Evolutionary conservation across 2,329 filamentous ascomycete genomes (phyloP), one percentile per base, ranked within the genome.

Genomic region (Aureobasidium sp.): DNA sequence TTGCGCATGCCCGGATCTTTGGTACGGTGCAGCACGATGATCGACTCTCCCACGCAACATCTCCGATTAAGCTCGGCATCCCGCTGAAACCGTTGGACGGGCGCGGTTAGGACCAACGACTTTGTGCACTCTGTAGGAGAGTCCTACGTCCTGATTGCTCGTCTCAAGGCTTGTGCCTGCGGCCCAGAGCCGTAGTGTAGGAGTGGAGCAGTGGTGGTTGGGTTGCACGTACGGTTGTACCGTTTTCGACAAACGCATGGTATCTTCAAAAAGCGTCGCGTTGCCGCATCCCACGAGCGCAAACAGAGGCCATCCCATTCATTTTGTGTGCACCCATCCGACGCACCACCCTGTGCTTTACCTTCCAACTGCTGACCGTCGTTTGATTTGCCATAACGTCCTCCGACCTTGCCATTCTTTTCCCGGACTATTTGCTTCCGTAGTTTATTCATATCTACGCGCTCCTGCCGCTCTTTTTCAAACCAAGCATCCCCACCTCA

Each of bases 331-430:
- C 22, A 48, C 41, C 44, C 22, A 39, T 42, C 41, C 15, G 42
- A 34, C 39, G 34, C 31, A 25, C 45, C 49, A 52, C 49, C 31
- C 31, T 44, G 39, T 58, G 47, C 42, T 17, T 51, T 49, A 25
- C 31, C 57, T n/a, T 27, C 57, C 57, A 60, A 60, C 44, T 60
- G 57, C 25, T 60, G 44, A 58, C 55, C 41, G 31, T 58, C 55
- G 11, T 58, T 58, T 58, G 55, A 58, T 58, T 58, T 58, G 42
- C 42, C 22, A 60, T 42, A 60, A 60, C 57, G 57, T 60, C 36
- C 15, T 48, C 42, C 55, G 29, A 59, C 55, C 55, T 42, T 51
- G 57, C 37, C 57, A 60, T 58, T 58, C 55, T 27, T 48, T 58
- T 31, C 37, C 55, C 55, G 29, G 29, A 58, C 29, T 36, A 57